phyloP scores from a whole-genome alignment of 208 protist species.

The Acanthamoeba lenticulata region DNA sequence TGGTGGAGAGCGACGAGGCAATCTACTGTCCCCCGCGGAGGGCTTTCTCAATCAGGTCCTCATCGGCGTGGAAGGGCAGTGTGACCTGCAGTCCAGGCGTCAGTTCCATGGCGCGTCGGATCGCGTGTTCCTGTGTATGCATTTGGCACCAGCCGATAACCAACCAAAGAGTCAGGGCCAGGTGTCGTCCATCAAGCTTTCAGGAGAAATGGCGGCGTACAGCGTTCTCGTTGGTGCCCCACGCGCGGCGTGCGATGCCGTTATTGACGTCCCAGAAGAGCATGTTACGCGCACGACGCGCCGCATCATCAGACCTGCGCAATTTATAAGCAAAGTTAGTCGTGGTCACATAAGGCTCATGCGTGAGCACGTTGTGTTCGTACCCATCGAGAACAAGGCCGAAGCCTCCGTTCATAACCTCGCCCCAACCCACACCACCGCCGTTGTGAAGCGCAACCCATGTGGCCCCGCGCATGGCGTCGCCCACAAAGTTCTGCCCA shows the following conservation, averaged over 20 bases:
- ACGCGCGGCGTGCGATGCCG: slow-evolving; percentile 87
- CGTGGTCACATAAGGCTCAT: not conserved
- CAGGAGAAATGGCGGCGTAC: not conserved
- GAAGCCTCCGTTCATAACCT: slow-evolving; percentile 93
- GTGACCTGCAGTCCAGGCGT: slow-evolving; percentile 85
- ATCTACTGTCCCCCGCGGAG: not conserved
- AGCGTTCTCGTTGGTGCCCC: slow-evolving; percentile 90
- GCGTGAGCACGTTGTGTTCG: not conserved
- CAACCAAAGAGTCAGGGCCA: not conserved
- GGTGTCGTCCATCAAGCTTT: not conserved
- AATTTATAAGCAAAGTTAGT: too few relatives aligned
- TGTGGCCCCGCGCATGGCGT: slow-evolving; percentile 87
- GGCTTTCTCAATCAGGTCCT: slow-evolving; percentile 60
- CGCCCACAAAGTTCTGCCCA: slow-evolving; percentile 80
- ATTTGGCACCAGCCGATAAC: not conserved
- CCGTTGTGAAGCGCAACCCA: slow-evolving; percentile 92
- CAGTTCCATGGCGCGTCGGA: slow-evolving; percentile 83
- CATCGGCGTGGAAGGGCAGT: slow-evolving; percentile 78
- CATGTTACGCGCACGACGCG: slow-evolving; percentile 83
- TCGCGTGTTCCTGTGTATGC: slow-evolving; percentile 38
- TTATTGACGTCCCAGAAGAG: slow-evolving; percentile 93
- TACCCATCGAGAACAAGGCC: slow-evolving; percentile 91
- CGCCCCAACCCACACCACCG: slow-evolving; percentile 91
- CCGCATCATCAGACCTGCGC: slow-evolving; percentile 73
- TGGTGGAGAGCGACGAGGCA: not conserved